Base-by-base conservation (phyloP, 805 yeast genomes). In the Candida koratica region DNA sequence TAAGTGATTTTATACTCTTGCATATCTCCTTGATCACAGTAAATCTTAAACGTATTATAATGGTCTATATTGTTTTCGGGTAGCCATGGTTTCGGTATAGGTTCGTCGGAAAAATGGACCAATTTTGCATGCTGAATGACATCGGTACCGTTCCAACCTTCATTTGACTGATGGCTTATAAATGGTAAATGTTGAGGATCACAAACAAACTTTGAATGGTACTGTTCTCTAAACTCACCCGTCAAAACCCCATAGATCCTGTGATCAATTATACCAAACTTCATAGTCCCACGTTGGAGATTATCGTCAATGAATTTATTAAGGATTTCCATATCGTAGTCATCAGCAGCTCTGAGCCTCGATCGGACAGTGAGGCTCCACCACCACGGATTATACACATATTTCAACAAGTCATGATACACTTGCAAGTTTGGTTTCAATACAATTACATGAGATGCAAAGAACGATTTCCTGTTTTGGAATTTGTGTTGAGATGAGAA, bases 1-100 rank as follows among this genome's bases (percentile, higher is more conserved):
- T 33, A 56, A 32, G 34, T 29, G 23, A 6, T 34, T 23, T 33
- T 31, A 27, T 45, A 51, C 35, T 19, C 39, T 8, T 15, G 50
- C 35, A 30, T 36, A 34, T 51, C 50, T n/a, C 30, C 28, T 14
- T 32, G 26, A 13, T 49, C 36, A 38, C 69, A 61, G 25, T 52
- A 44, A 3, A 56, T 52, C 39, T 55, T 53, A 29, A 43, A 44
- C n/a, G 38, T 18, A 34, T 54, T 56, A 37, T 60, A 60, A 22
- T 49, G 47, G 7, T 38, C 53, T 8, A 22, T 18, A 25, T 51
- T 44, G 32, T 52, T 45, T 31, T 56, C 54, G 3, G 42, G 25
- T 26, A 49, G 50, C 87, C 87, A 80, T 4, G 86, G 87, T 48
- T 81, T 80, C 0, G 79, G 76, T 5, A 79, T 54, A 5, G 87